Evolutionary conservation across 2,329 filamentous ascomycete genomes (phyloP).

Genomic region (Botrytis byssoidea): DNA sequence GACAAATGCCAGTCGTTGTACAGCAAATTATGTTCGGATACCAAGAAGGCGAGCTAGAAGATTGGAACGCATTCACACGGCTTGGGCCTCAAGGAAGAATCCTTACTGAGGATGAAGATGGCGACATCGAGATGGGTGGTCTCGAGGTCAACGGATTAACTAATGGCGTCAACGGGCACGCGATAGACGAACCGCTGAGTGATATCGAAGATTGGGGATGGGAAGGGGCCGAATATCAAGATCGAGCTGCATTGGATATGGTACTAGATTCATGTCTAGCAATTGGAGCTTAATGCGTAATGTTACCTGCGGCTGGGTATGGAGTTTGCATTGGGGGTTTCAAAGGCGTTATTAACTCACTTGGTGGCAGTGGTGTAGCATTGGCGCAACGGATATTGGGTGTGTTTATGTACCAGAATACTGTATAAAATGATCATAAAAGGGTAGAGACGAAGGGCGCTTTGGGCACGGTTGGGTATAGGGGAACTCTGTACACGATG

Average conservation of each 20-base stretch:
- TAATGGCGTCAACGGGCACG: constrained; percentile 40
- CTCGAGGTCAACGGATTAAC: constrained; percentile 40
- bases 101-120: constrained; percentile 36
- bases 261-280: constrained; percentile 47
- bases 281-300: constrained; percentile 31
- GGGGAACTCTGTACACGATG: constrained; percentile 29
- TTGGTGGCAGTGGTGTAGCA: constrained; percentile 21
- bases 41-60: constrained; percentile 72
- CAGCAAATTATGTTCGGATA: constrained; percentile 69
- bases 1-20: constrained; percentile 73
- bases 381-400: constrained; percentile 26
- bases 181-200: constrained; percentile 50
- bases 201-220: constrained; percentile 61
- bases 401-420: constrained; percentile 25
- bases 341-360: constrained; percentile 17
- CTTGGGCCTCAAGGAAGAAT: constrained; percentile 38
- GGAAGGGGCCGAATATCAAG: constrained; percentile 57
- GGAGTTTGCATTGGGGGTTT: constrained; percentile 25
- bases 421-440: constrained; percentile 29
- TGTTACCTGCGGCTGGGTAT: constrained; percentile 25
- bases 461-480: constrained; percentile 23
- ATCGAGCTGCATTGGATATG: constrained; percentile 53
- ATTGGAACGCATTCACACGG: constrained; percentile 57
- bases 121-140: constrained; percentile 41
- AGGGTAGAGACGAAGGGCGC: constrained; percentile 25